Conservation (phyloP, 2,329 filamentous ascomycete species). For the Verticillium nonalfalfae region DNA sequence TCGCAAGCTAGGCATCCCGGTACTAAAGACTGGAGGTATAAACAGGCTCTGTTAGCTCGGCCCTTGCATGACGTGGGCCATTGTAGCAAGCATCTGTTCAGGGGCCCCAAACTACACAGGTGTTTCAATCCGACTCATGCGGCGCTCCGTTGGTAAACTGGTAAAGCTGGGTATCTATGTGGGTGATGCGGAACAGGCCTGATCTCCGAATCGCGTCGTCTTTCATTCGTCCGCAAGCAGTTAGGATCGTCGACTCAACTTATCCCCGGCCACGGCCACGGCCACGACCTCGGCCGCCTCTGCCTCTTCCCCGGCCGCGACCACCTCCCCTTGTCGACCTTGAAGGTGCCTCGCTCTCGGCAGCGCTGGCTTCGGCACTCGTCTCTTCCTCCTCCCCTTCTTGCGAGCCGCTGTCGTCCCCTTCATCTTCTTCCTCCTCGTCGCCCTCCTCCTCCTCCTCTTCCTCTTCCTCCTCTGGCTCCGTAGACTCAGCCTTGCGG, state of each 20-base stretch:
- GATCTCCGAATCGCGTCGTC: neutral
- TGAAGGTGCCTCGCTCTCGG: constrained; percentile 24
- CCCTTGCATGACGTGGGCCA: neutral
- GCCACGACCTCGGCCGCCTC: constrained; percentile 21
- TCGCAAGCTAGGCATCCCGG: neutral
- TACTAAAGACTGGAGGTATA: neutral
- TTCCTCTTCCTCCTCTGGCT: constrained; percentile 23
- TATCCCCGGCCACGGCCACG: constrained; percentile 9
- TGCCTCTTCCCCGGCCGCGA: constrained; percentile 26
- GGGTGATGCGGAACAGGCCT: neutral
- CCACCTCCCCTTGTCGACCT: constrained; percentile 27
- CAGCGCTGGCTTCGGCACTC: neutral
- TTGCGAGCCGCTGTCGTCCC: constrained; percentile 3
- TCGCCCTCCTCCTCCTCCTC: constrained; percentile 24
- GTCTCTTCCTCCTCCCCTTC: constrained; percentile 10
- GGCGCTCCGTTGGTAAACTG: neutral
- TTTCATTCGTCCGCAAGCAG: neutral
- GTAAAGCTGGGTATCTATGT: neutral
- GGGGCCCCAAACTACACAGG: neutral
- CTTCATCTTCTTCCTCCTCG: constrained; percentile 24
- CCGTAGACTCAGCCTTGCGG: constrained; percentile 24
- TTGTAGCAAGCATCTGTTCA: neutral
- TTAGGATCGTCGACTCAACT: neutral
- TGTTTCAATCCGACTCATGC: neutral
- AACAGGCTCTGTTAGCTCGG: neutral